phyloP scores from a whole-genome alignment of 2,329 filamentous ascomycete genomes.

The Cladosporium cucumerinum region DNA sequence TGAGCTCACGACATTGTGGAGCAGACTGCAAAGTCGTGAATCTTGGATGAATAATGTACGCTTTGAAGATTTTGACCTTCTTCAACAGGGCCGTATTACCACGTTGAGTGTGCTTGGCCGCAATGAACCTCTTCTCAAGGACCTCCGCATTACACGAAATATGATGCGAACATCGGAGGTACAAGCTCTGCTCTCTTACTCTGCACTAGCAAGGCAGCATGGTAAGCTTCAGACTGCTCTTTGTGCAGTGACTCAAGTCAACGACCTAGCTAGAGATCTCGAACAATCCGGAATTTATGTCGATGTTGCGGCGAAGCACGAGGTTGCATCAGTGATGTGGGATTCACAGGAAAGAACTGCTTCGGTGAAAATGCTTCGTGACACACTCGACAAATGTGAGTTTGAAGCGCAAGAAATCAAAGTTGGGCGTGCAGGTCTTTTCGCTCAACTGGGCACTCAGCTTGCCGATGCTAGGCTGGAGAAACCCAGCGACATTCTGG shows the following conservation, averaged over 20 bases:
- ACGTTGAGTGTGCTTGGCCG: slow-evolving; percentile 76
- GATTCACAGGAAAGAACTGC: slow-evolving; percentile 85
- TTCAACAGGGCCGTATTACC: slow-evolving; percentile 79
- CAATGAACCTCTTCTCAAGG: slow-evolving; percentile 60
- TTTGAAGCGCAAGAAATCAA: slow-evolving; percentile 67
- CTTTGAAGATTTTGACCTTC: slow-evolving; percentile 72
- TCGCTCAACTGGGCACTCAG: slow-evolving; percentile 84
- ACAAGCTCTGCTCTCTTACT: slow-evolving; percentile 70
- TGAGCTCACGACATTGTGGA: slow-evolving; percentile 61
- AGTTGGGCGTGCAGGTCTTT: slow-evolving; percentile 71
- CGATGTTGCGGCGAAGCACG: slow-evolving; percentile 72
- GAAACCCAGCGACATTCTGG: slow-evolving; percentile 85
- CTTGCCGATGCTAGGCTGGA: slow-evolving; percentile 86
- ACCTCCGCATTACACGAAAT: slow-evolving; percentile 58
- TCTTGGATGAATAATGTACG: slow-evolving; percentile 68
- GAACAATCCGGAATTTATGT: slow-evolving; percentile 69
- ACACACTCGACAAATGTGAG: slow-evolving; percentile 60
- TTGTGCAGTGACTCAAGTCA: slow-evolving; percentile 79
- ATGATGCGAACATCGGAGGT: slow-evolving; percentile 71
- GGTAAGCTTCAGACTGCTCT: slow-evolving; percentile 81
- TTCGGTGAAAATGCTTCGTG: slow-evolving; percentile 84
- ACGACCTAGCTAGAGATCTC: slow-evolving; percentile 69
- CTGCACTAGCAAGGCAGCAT: slow-evolving; percentile 73
- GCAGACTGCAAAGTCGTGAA: slow-evolving; percentile 62
- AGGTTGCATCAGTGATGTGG: slow-evolving; percentile 88